Base-by-base conservation (phyloP, 208 protist species). In the Leishmania amazonensis region DNA sequence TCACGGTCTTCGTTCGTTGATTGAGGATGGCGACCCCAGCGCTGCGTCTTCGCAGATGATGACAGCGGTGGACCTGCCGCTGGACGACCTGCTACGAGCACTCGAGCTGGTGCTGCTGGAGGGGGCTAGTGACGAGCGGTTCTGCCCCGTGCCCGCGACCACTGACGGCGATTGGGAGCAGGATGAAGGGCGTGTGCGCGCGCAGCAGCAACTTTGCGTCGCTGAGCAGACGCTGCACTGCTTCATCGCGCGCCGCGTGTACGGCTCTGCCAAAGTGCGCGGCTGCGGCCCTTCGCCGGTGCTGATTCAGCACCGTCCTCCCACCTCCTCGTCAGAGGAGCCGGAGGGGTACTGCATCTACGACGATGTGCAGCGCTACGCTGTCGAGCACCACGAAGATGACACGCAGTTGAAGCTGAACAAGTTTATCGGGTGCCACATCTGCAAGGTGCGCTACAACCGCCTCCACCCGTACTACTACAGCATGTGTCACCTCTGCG, bases 381-480 rank as follows among this genome's bases (percentile, higher is more conserved):
- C 84, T 38, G 76, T 84, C 19, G 88, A 84, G n/a, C 83, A 91
- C 54, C 78, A 88, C 77, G 83, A 92, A 53, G 73, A 85, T 75
- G 81, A 78, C 49, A 65, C 71, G 42, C 78, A 84, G 71, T 85
- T 97, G 58, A 76, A 81, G 54, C 57, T 94, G 65, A 92, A 84
- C 79, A 85, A 85, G 53, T 91, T 81, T 73, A 78, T 87, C 60
- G 88, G 71, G n/a, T 98, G 98, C 89, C 89, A 98, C 86, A 96
- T 85, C 17, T 98, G 96, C 89, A 94, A 96, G 76, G 88, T 93
- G 38, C 86, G 87, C 28, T 99, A 96, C 87, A 88, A 88, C 47
- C 81, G 91, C 35, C 90, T 99, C 19, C 99, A 99, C 85, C 94
- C 94, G 45, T 99, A 99, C 86, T 99, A 99, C 93, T 97, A 99